These are phyloP conservation scores for Mangifera indica DNA, from an alignment of 345 rosid species.

Conservation along the genomic window DNA sequence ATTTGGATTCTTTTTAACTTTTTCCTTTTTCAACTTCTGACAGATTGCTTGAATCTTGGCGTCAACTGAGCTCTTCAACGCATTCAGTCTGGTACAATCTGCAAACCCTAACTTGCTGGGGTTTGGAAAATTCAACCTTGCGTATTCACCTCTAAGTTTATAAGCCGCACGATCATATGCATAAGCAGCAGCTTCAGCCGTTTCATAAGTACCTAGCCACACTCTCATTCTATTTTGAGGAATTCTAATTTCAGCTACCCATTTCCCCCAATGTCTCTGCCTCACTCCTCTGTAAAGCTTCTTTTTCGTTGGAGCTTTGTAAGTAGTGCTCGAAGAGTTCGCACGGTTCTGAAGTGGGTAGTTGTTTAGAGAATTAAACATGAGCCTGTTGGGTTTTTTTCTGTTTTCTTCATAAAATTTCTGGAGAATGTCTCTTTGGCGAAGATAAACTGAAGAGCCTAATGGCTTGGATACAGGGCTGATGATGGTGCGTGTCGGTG, in stretches of 20 bases:
- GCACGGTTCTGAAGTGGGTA: conserved; percentile 27
- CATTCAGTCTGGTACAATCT: conserved; percentile 55
- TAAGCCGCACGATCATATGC: conserved; percentile 99
- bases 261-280: conserved; percentile 99
- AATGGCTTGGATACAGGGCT: conserved; percentile 40
- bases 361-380: background rate
- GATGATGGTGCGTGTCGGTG: conserved; percentile 26
- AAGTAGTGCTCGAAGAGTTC: conserved; percentile 21
- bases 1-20: conserved; percentile 51
- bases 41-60: conserved; percentile 88
- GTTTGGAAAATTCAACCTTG: conserved; percentile 80
- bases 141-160: conserved; percentile 92
- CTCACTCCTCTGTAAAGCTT: conserved; percentile 97
- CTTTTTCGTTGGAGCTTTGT: conserved; percentile 45
- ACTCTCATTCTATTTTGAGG: conserved; percentile 96
- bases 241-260: conserved; percentile 96
- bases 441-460: conserved; percentile 88
- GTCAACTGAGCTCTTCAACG: conserved; percentile 68
- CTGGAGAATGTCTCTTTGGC: conserved; percentile 71
- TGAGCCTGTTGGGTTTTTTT: conserved; percentile 14
- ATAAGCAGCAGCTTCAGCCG: conserved; percentile 90
- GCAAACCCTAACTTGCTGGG: conserved; percentile 52
- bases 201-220: conserved; percentile 93
- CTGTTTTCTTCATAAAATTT: conserved; percentile 59
- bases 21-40: conserved; percentile 68